phyloP scores from a whole-genome alignment of 805 yeast genomes.

The Kuraishia floccosa region DNA sequence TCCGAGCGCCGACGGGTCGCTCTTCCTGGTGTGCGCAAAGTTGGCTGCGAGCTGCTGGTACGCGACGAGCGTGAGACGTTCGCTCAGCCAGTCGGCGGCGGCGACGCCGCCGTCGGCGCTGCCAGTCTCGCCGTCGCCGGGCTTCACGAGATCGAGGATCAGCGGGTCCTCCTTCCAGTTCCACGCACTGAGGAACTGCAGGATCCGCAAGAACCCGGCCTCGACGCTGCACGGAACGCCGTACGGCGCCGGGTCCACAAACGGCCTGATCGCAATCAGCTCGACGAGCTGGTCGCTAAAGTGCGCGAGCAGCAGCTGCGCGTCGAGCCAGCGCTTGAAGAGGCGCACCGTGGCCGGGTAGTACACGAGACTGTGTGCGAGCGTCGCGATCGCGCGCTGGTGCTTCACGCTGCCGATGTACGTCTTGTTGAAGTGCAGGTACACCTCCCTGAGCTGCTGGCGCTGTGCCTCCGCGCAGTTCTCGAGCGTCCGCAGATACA shows the following conservation, averaged over 20 bases:
- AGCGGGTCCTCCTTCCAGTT: slow-evolving; percentile 90
- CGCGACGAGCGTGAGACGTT: slow-evolving; percentile 48
- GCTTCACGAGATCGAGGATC: slow-evolving; percentile 63
- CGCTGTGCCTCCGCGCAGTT: slow-evolving; percentile 52
- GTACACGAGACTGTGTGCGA: slow-evolving; percentile 61
- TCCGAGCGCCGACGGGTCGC: slow-evolving; percentile 73
- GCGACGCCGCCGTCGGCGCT: slow-evolving; percentile 21
- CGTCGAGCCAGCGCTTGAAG: slow-evolving; percentile 83
- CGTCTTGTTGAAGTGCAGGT: slow-evolving; percentile 51
- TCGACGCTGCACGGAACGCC: slow-evolving; percentile 68
- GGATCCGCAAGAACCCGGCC: slow-evolving; percentile 68
- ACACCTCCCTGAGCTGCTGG: slow-evolving; percentile 46
- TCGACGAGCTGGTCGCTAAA: slow-evolving; percentile 75
- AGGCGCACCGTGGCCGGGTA: slow-evolving; percentile 75
- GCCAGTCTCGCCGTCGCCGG: slow-evolving; percentile 13
- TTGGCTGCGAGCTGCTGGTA: slow-evolving; percentile 51
- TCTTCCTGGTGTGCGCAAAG: slow-evolving; percentile 56
- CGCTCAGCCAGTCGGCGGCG: slow-evolving; percentile 37
- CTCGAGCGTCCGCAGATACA: slow-evolving; percentile 62
- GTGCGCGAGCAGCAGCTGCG: slow-evolving; percentile 64
- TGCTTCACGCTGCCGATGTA: slow-evolving; percentile 68
- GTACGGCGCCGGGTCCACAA: slow-evolving; percentile 83
- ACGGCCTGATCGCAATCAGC: slow-evolving; percentile 70
- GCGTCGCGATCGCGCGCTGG: slow-evolving; percentile 62
- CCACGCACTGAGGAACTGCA: slow-evolving; percentile 71